Base-by-base conservation (phyloP, 768 basidiomycete species). In the Austroboletus festivus region DNA sequence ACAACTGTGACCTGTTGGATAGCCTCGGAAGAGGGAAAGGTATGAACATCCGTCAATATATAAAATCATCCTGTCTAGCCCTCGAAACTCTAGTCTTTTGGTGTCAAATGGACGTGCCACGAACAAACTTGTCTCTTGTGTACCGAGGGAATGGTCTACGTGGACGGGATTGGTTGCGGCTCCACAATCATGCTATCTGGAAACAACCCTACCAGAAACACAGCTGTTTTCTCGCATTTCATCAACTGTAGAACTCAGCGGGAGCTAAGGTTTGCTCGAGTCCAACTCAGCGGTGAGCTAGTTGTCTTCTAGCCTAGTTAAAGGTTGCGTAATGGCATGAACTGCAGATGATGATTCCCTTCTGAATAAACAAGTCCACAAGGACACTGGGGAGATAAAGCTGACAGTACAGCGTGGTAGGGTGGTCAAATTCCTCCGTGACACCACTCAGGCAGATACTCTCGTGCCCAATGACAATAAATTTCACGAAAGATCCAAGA, bases 401-500 rank as follows among this genome's bases (percentile, higher is more conserved):
- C n/a, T 61, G 24, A 18, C 0, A 18, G 38, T 60, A 7, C 0
- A 0, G 6, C 45, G 40, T 26, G 62, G 62, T 15, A 1, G n/a
- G 5, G 2, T 15, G 3, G n/a, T 26, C 24, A 4, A 8, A 20
- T 2, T 1, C n/a, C n/a, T 1, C n/a, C 20, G 16, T 22, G 0
- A 3, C 2, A 20, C 2, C 3, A 0, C 0, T 9, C 7, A 5
- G 3, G 5, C 1, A 4, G 9, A 3, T 15, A 1, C 7, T 10
- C 11, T 8, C 19, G 22, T 26, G 11, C n/a, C 18, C 6, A 16
- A n/a, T 30, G 44, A 50, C n/a, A 45, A 40, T 4, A 55, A 18
- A n/a, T 49, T 51, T 3, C 62, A 64, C 18, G 57, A 61, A 40
- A 53, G 39, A 13, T 40, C 46, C 24, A 61, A 64, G 49, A 64